A percentile compares a stretch with the other conserved stretches of the same genome.
Conservation (phyloP, 352 stramenopile genomes). For the Pythium myriotylum region DNA sequence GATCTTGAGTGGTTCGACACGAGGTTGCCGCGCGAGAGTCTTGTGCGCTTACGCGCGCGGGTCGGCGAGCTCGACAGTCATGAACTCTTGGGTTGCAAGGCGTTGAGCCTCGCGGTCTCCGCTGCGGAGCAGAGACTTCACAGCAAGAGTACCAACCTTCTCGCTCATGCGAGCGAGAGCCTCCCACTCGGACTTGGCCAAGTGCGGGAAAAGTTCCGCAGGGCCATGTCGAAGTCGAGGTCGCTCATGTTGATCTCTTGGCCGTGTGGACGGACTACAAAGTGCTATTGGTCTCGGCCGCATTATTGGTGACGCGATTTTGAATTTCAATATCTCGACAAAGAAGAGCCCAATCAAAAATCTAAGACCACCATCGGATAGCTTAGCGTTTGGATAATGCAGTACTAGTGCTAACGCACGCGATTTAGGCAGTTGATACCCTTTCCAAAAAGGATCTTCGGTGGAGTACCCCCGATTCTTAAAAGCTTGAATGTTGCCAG, state of each 20-base stretch:
- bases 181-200: constrained; percentile 5
- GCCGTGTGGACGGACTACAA: constrained; percentile 2
- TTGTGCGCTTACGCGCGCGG: constrained; percentile 1
- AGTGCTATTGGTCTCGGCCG: too few species aligned
- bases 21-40: not conserved
- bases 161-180: constrained; percentile 1
- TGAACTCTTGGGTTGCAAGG: constrained; percentile 4
- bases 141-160: not conserved
- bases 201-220: constrained; percentile 3
- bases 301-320: too few species aligned
- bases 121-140: constrained; percentile 6
- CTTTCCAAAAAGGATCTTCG: too few species aligned
- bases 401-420: too few species aligned
- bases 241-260: constrained; percentile 4
- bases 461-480: too few species aligned
- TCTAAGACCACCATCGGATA: too few species aligned
- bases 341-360: too few species aligned
- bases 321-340: too few species aligned
- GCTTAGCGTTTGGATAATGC: too few species aligned
- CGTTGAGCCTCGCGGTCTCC: not conserved
- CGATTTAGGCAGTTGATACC: too few species aligned
- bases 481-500: too few species aligned
- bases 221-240: constrained; percentile 3
- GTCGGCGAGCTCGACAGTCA: not conserved
- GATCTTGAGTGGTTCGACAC: constrained; percentile 8